Evolutionary conservation across 2,329 filamentous ascomycete species (phyloP).

Genomic region (Calonectria pseudoturangicola): DNA sequence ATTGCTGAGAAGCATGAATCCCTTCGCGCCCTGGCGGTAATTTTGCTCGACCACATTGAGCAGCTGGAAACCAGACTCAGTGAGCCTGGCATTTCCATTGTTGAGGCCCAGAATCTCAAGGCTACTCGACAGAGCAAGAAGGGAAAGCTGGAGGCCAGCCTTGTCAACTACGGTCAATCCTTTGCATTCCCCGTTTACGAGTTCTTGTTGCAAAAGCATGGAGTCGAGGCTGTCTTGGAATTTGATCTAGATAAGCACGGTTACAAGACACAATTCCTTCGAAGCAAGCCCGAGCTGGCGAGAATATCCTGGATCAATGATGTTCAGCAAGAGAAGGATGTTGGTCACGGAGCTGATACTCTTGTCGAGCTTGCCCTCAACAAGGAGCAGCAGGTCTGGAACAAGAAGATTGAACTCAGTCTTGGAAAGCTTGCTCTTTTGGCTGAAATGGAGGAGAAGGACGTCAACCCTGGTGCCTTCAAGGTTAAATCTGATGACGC

Average conservation of each 20-base stretch:
- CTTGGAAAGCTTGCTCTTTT: constrained; percentile 88
- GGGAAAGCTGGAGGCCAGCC: constrained; percentile 70
- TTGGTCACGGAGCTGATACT: constrained; percentile 81
- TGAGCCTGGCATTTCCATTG: constrained; percentile 54
- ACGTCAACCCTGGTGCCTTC: constrained; percentile 59
- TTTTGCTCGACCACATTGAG: constrained; percentile 73
- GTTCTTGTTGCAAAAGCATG: constrained; percentile 80
- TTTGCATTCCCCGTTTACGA: constrained; percentile 89
- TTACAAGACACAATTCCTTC: constrained; percentile 87
- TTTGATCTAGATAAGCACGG: constrained; percentile 80
- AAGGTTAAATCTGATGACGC: constrained; percentile 61
- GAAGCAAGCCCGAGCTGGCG: constrained; percentile 81
- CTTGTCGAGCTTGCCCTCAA: constrained; percentile 81
- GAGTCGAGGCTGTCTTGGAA: constrained; percentile 81
- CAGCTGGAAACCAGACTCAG: constrained; percentile 56
- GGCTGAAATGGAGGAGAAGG: constrained; percentile 71
- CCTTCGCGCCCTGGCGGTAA: constrained; percentile 73
- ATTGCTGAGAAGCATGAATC: constrained; percentile 76
- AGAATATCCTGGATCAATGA: constrained; percentile 98
- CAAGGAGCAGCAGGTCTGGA: constrained; percentile 89
- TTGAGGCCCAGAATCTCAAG: constrained; percentile 57
- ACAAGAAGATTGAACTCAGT: constrained; percentile 93
- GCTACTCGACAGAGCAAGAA: constrained; percentile 64
- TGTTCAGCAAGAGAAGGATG: constrained; percentile 84
- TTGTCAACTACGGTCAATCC: constrained; percentile 77